Conservation (phyloP, 306 rosid genomes). For the Senna tora region DNA sequence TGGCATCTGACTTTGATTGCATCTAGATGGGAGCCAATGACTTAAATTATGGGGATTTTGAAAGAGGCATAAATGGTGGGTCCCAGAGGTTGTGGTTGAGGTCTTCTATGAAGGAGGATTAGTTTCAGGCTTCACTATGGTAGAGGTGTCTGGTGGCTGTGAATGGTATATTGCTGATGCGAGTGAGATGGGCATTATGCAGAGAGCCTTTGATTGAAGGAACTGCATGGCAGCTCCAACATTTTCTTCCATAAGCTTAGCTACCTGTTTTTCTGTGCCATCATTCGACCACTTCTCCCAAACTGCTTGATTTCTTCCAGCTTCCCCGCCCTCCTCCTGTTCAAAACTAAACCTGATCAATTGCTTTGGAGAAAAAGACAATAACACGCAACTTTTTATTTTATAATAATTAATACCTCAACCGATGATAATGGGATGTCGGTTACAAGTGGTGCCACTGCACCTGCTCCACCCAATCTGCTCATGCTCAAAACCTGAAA, state of each 20-base stretch:
- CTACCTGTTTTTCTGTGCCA: conserved; percentile 87
- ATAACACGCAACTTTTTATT: not conserved
- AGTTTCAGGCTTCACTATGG: conserved; percentile 75
- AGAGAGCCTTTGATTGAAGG: conserved; percentile 91
- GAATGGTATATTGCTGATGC: conserved; percentile 94
- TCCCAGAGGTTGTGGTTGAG: conserved; percentile 43
- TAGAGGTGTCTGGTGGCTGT: conserved; percentile 79
- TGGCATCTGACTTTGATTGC: conserved; percentile 96
- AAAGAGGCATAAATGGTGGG: conserved; percentile 51
- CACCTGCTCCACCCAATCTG: conserved; percentile 98
- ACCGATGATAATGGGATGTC: conserved; percentile 91
- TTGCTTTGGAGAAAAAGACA: not conserved
- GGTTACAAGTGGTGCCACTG: conserved; percentile 93
- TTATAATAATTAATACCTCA: conserved; percentile 60
- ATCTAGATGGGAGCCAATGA: conserved; percentile 55
- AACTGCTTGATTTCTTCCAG: conserved; percentile 85
- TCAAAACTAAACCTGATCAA: conserved; percentile 23
- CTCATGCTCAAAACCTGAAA: conserved; percentile 98
- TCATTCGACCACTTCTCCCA: conserved; percentile 98
- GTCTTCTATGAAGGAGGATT: conserved; percentile 76
- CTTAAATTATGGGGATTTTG: conserved; percentile 52
- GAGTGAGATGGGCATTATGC: conserved; percentile 92
- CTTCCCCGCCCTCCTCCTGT: conserved; percentile 84
- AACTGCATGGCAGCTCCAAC: conserved; percentile 97
- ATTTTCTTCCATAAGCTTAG: conserved; percentile 95